These are phyloP conservation scores for Fusarium napiforme DNA, from an alignment of 2,329 filamentous ascomycete genomes.

Conservation along the genomic window DNA sequence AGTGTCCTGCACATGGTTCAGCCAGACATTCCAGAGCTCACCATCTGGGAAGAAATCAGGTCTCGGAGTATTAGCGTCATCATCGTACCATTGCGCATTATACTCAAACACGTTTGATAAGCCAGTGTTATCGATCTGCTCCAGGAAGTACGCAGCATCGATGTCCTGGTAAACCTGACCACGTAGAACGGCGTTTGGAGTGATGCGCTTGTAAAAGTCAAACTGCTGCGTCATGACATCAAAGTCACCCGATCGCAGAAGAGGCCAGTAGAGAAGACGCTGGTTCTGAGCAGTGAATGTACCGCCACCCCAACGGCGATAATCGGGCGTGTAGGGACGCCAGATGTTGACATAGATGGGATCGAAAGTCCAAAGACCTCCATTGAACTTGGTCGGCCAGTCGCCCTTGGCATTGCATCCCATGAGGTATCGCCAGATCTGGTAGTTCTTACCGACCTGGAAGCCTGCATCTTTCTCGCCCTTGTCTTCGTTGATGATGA, in stretches of 20 bases:
- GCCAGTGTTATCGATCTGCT: background rate
- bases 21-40: conserved; percentile 10
- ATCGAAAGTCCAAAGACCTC: conserved; percentile 15
- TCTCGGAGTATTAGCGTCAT: background rate
- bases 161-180: background rate
- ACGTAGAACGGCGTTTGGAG: background rate
- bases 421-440: conserved; percentile 18
- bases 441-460: conserved; percentile 10
- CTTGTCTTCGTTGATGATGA: conserved; percentile 2
- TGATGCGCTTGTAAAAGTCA: conserved; percentile 12
- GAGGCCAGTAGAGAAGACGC: conserved; percentile 3
- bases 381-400: conserved; percentile 13
- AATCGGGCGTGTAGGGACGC: conserved; percentile 5
- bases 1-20: conserved; percentile 12
- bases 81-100: conserved; percentile 13
- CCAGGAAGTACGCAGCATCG: conserved; percentile 2
- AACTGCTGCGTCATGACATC: conserved; percentile 11
- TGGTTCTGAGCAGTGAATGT: conserved; percentile 14
- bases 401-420: conserved; percentile 2
- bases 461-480: background rate
- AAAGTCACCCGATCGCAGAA: background rate
- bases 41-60: conserved; percentile 4
- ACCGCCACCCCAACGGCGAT: background rate
- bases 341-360: background rate
- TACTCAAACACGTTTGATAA: conserved; percentile 9